These are phyloP conservation scores for Xylaria longipes DNA, from an alignment of 495 filamentous ascomycete genomes.

Conservation along the genomic window DNA sequence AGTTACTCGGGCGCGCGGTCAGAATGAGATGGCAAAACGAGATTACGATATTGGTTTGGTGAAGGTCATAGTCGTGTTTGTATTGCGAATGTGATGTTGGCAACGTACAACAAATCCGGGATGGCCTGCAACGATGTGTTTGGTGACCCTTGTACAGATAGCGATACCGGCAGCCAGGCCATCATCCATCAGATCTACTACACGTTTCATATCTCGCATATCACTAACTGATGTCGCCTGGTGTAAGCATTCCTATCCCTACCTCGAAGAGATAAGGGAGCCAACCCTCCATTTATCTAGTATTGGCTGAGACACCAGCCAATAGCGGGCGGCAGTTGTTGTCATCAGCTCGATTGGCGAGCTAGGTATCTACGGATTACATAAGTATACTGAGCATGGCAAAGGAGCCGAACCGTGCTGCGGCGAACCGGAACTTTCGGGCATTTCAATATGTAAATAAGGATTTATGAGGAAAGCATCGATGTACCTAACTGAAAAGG, in stretches of 20 bases:
- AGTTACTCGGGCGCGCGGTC: not conserved
- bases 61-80: not conserved
- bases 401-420: not conserved
- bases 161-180: not conserved
- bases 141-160: not conserved
- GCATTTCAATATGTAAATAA: no score
- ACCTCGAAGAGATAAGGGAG: slow-evolving; percentile 12
- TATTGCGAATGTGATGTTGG: slow-evolving; percentile 7
- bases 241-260: slow-evolving; percentile 1
- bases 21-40: not conserved
- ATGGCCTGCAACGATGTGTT: not conserved
- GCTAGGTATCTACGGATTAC: not conserved
- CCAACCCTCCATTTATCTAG: not conserved
- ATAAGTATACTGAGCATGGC: not conserved
- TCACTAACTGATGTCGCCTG: not conserved
- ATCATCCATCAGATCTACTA: not conserved
- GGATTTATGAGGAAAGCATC: no score
- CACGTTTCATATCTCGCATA: not conserved
- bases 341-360: slow-evolving; percentile 3
- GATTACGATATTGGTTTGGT: not conserved
- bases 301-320: not conserved
- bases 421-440: not conserved
- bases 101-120: not conserved
- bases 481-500: no score
- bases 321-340: slow-evolving; percentile 6